A percentile compares a stretch with the other conserved stretches of the same genome.
phyloP scores from a whole-genome alignment of 345 rosid species.

The Mallotus nudiflorus region DNA sequence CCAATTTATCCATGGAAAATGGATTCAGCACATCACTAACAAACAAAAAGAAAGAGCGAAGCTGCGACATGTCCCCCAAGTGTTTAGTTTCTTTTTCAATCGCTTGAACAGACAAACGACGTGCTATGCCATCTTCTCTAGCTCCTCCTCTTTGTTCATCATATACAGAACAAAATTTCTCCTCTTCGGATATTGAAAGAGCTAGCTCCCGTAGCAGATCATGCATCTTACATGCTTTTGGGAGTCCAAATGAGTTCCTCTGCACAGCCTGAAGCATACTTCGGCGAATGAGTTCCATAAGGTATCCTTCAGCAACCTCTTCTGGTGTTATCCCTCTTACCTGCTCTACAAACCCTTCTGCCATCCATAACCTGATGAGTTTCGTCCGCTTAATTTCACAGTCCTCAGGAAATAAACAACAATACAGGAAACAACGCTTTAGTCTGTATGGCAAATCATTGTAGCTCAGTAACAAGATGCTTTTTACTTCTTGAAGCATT shows the following conservation, averaged over 20 bases:
- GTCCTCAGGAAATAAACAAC: conserved; percentile 37
- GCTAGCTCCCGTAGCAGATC: conserved; percentile 19
- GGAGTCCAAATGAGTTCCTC: not conserved
- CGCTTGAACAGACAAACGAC: conserved; percentile 31
- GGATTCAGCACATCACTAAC: not conserved
- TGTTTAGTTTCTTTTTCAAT: conserved; percentile 6
- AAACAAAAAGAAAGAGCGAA: conserved; percentile 38
- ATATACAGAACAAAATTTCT: conserved; percentile 29
- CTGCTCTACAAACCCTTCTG: conserved; percentile 33
- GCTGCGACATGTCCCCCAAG: conserved; percentile 12
- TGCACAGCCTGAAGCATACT: conserved; percentile 36
- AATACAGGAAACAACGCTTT: conserved; percentile 36
- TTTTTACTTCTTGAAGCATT: conserved; percentile 3
- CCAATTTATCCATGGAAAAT: conserved; percentile 3
- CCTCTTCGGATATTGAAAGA: conserved; percentile 28
- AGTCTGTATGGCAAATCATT: conserved; percentile 26
- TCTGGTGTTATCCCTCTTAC: conserved; percentile 20
- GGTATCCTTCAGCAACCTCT: conserved; percentile 36
- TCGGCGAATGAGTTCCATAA: conserved; percentile 37
- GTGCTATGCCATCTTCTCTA: conserved; percentile 9
- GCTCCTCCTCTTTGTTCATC: conserved; percentile 1
- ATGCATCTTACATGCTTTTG: conserved; percentile 7
- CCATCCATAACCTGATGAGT: conserved; percentile 38
- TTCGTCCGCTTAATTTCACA: conserved; percentile 25
- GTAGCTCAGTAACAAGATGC: conserved; percentile 17